Conservation (phyloP, 2,329 filamentous ascomycete genomes). For the Davidsoniella virescens region DNA sequence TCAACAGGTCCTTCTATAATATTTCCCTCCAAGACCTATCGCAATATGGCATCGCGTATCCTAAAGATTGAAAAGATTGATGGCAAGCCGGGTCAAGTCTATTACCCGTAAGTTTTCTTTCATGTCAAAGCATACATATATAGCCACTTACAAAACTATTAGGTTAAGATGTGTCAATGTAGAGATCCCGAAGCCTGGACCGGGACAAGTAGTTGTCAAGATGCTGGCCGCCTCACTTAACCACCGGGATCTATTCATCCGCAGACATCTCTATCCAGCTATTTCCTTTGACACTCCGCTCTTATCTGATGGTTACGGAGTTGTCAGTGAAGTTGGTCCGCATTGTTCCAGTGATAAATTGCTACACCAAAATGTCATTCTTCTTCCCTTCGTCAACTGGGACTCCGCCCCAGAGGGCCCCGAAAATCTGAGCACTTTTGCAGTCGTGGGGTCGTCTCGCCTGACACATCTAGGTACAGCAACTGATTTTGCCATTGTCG, state of each 20-base stretch:
- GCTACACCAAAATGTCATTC: conserved; percentile 52
- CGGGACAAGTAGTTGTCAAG: conserved; percentile 55
- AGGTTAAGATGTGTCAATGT: no score
- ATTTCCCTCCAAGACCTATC: conserved; percentile 1
- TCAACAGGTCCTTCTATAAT: neutral
- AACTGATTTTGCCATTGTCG: conserved; percentile 55
- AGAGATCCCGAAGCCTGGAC: conserved; percentile 39
- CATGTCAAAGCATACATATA: neutral
- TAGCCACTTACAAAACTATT: neutral
- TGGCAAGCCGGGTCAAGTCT: conserved; percentile 76
- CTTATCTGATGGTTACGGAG: conserved; percentile 67
- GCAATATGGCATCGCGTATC: conserved; percentile 8
- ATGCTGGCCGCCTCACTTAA: conserved; percentile 73
- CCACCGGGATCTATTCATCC: conserved; percentile 89
- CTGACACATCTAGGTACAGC: conserved; percentile 48
- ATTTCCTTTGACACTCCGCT: conserved; percentile 66
- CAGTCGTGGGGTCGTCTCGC: conserved; percentile 54
- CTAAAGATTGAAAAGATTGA: conserved; percentile 53
- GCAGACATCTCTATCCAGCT: conserved; percentile 78
- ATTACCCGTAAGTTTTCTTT: conserved; percentile 48
- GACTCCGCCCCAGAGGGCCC: conserved; percentile 53
- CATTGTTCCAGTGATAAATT: conserved; percentile 24
- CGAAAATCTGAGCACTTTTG: conserved; percentile 43
- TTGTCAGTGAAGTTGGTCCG: conserved; percentile 49
- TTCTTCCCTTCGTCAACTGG: conserved; percentile 72